Evolutionary conservation across 2,329 filamentous ascomycete genomes (phyloP).

Genomic region (Trichoderma semiorbis): DNA sequence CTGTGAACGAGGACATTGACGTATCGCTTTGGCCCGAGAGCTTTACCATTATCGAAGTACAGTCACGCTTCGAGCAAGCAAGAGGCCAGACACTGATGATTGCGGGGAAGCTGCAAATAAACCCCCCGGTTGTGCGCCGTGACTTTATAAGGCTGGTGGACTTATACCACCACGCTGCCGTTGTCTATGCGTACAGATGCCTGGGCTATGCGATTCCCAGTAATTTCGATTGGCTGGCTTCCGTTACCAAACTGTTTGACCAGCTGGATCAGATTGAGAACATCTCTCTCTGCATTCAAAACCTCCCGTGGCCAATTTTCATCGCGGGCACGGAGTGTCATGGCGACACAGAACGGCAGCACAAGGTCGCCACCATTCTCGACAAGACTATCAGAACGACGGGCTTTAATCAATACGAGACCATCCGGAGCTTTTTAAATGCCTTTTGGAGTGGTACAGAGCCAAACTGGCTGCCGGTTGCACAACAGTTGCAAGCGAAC

Average conservation of each 20-base stretch:
- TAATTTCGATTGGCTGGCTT: conserved; percentile 20
- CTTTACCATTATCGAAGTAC: conserved; percentile 6
- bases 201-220: conserved; percentile 21
- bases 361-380: conserved; percentile 21
- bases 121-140: conserved; percentile 20
- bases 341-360: conserved; percentile 22
- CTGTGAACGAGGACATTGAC: neutral
- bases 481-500: conserved; percentile 22
- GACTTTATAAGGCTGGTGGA: conserved; percentile 31
- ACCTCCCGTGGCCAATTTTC: conserved; percentile 31
- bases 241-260: conserved; percentile 23
- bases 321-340: conserved; percentile 29
- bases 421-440: conserved; percentile 24
- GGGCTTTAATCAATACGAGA: conserved; percentile 26
- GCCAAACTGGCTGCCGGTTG: conserved; percentile 28
- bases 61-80: conserved; percentile 27
- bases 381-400: conserved; percentile 22
- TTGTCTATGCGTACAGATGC: conserved; percentile 29
- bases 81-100: conserved; percentile 29
- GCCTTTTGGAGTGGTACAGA: conserved; percentile 27
- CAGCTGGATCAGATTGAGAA: conserved; percentile 26
- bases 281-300: conserved; percentile 26
- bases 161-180: conserved; percentile 28
- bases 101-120: conserved; percentile 25
- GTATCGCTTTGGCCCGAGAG: neutral